Evolutionary conservation across 306 rosid species (phyloP).

Genomic region (Vachellia pachyceras): DNA sequence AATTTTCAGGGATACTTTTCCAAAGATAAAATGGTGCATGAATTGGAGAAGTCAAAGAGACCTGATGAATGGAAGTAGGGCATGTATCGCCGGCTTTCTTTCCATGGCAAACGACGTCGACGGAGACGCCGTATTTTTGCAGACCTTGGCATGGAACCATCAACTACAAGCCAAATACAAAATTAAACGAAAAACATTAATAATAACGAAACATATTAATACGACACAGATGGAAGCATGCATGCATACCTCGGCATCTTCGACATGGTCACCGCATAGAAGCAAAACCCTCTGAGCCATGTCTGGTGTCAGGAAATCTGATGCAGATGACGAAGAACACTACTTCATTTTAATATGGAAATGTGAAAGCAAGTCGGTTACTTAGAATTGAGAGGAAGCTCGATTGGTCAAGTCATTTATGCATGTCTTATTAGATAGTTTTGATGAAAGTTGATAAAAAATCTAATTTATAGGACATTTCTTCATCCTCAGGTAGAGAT

Average conservation of each 20-base stretch:
- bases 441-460: no score
- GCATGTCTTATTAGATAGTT: no score
- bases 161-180: constrained; percentile 47
- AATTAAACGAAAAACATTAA: not conserved
- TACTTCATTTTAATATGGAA: no score
- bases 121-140: constrained; percentile 72
- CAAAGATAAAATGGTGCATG: no score
- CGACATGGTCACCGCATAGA: not conserved
- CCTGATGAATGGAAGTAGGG: constrained; percentile 84
- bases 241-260: not conserved
- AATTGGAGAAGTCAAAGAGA: no score
- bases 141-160: constrained; percentile 90
- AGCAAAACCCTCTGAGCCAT: constrained; percentile 5
- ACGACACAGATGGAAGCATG: not conserved
- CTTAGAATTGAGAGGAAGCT: not conserved
- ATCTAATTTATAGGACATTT: no score
- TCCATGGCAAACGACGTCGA: constrained; percentile 85
- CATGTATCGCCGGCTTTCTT: constrained; percentile 77
- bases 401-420: not conserved
- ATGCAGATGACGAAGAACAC: not conserved
- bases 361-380: not conserved
- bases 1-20: no score
- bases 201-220: not conserved
- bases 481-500: no score
- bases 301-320: not conserved